Base-by-base conservation (phyloP, 371 early-diverging fungal genomes). In the Haplosporangium sp. region DNA sequence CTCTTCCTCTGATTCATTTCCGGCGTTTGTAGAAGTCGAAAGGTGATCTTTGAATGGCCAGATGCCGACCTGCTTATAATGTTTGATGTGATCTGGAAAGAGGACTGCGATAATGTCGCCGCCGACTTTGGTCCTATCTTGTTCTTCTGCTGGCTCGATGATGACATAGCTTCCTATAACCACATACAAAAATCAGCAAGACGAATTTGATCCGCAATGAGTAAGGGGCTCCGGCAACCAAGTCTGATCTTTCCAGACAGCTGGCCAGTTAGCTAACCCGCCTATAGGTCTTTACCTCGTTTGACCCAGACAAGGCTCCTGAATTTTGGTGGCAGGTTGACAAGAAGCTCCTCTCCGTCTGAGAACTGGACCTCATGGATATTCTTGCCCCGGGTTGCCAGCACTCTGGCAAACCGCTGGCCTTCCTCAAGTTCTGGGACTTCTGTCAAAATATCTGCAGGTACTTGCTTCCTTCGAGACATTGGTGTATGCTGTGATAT, bases 301-400 rank as follows among this genome's bases (percentile, higher is more conserved):
- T 94, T 94, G 40, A 95, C 90, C 95, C 95, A 95, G 59, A 95
- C 88, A 6, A 92, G 74, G 66, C 90, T 93, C 64, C 93, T 89
- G 83, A 92, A 95, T 64, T 85, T 87, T 21, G 93, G 88, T 21
- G 95, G 95, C 59, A 95, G 80, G 59, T 85, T 86, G 58, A 89
- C 95, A 41, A 94, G 83, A 41, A 86, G 86, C 37, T 70, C 81
- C 9, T 67, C 69, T 8, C 86, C 86, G 47, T 90, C 85, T 0
- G 83, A 70, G 52, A 87, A 87, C 53, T 87, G 89, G 9, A 91
- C 87, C 73, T 92, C 91, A 80, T 92, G 92, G 69, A 92, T 85
- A 53, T 91, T 87, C 68, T 93, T 92, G 40, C 93, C 93, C 62
- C 93, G 83, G 13, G 91, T 86, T 8, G 89, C 91, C 16, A 91